phyloP scores from a whole-genome alignment of 1,284 basidiomycete species.

The Pseudozyma hubeiensis region DNA sequence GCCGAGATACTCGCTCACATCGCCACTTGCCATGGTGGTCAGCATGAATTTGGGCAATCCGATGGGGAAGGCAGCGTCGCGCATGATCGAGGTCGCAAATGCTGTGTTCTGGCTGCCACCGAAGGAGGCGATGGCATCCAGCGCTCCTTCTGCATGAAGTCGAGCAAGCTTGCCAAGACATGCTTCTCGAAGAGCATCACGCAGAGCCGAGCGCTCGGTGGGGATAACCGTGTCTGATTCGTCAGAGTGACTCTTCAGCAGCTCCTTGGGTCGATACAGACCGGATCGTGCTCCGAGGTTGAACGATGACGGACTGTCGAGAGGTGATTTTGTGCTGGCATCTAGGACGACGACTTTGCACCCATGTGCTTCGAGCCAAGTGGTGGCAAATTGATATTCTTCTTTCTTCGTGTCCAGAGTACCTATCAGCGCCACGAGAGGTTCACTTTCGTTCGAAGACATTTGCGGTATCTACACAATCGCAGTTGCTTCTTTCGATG shows the following conservation, averaged over 20 bases:
- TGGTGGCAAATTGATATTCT: conserved; percentile 36
- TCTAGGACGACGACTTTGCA: conserved; percentile 30
- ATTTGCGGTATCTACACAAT: neutral
- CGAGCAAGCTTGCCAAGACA: conserved; percentile 14
- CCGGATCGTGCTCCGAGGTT: conserved; percentile 10
- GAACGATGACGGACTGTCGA: conserved; percentile 17
- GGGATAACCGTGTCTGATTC: neutral
- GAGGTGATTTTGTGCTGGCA: conserved; percentile 19
- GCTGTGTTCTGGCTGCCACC: conserved; percentile 46
- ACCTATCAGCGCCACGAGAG: conserved; percentile 37
- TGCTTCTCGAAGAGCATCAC: conserved; percentile 14
- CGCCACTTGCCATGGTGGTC: conserved; percentile 45
- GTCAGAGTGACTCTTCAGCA: conserved; percentile 5
- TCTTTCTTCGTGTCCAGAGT: conserved; percentile 45
- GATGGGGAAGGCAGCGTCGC: conserved; percentile 24
- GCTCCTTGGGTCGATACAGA: conserved; percentile 13
- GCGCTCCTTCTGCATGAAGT: conserved; percentile 1
- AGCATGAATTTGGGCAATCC: conserved; percentile 48
- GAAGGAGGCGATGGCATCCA: conserved; percentile 38
- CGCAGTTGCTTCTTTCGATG: too few species aligned
- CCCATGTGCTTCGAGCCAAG: conserved; percentile 25
- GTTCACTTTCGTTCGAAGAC: conserved; percentile 1
- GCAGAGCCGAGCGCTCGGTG: conserved; percentile 14
- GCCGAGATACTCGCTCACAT: conserved; percentile 38
- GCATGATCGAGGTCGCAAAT: conserved; percentile 45